Percentiles rank a stretch among this genome's conserved stretches.
phyloP scores from a whole-genome alignment of 139 green algal species.

The Chlamydomonas sphaeroides region DNA sequence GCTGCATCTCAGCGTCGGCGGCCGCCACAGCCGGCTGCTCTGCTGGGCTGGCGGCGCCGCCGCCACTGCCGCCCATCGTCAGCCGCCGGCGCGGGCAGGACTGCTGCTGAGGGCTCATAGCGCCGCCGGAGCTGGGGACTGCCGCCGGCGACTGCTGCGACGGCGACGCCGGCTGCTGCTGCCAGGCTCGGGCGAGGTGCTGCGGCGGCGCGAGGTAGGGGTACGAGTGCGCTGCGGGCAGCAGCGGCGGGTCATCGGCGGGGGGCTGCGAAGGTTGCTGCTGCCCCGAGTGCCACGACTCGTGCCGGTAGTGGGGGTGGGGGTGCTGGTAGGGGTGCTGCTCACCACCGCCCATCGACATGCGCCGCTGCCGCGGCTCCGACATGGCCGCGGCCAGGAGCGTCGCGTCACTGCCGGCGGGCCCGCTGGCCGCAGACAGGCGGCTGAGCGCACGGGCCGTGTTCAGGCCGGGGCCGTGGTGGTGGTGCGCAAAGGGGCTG shows the following conservation, averaged over 20 bases:
- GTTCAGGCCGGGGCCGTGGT: neutral
- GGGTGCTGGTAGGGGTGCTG: too few relatives aligned
- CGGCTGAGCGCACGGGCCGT: neutral
- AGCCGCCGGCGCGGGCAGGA: neutral
- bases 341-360: conserved; percentile 25
- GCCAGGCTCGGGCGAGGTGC: neutral
- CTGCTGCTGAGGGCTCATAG: neutral
- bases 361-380: neutral
- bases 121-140: neutral
- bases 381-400: too few relatives aligned
- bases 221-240: too few relatives aligned
- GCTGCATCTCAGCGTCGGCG: too few relatives aligned
- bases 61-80: neutral
- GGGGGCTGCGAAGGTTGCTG: too few relatives aligned
- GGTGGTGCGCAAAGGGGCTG: neutral
- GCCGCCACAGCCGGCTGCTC: too few relatives aligned
- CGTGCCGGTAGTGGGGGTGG: neutral
- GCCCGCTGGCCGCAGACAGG: neutral
- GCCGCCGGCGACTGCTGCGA: neutral
- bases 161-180: neutral
- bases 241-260: too few relatives aligned
- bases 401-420: too few relatives aligned
- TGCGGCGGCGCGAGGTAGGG: too few relatives aligned
- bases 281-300: neutral
- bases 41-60: neutral